These are phyloP conservation scores for Penicillium paneum DNA, from an alignment of 2,329 filamentous ascomycete genomes.

Conservation along the genomic window DNA sequence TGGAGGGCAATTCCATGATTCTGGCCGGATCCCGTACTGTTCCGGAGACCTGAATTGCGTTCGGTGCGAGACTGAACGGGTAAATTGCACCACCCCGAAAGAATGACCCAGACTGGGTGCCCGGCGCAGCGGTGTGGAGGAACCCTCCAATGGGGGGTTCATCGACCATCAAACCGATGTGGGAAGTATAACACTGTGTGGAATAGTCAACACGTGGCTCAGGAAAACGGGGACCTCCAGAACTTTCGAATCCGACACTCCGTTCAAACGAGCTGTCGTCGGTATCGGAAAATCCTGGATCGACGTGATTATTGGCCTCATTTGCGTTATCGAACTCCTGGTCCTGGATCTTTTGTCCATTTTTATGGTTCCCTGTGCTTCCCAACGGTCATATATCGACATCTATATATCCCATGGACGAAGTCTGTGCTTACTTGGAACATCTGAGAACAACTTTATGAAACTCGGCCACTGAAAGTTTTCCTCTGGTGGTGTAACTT, in stretches of 20 bases:
- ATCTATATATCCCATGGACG: not conserved
- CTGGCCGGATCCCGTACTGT: constrained; percentile 2
- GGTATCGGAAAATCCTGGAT: not conserved
- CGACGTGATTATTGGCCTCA: not conserved
- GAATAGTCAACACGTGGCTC: not conserved
- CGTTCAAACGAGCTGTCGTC: not conserved
- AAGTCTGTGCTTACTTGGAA: not conserved
- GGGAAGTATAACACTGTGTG: not conserved
- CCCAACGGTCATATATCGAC: not conserved
- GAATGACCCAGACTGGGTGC: not conserved
- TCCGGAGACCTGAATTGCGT: constrained; percentile 1
- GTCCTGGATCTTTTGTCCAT: not conserved
- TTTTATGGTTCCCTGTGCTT: not conserved
- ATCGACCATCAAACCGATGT: constrained; percentile 1
- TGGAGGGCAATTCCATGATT: constrained; percentile 9
- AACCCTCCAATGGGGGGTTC: not conserved
- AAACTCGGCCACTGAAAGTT: not conserved
- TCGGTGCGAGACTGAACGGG: not conserved
- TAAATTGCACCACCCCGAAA: not conserved
- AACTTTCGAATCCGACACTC: not conserved
- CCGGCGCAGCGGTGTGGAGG: not conserved
- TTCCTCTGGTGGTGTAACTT: not conserved
- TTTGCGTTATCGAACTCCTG: not conserved
- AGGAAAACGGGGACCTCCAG: not conserved
- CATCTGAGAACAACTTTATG: not conserved